Conservation (phyloP, 2,329 filamentous ascomycete genomes). For the Pseudocercospora ulei region DNA sequence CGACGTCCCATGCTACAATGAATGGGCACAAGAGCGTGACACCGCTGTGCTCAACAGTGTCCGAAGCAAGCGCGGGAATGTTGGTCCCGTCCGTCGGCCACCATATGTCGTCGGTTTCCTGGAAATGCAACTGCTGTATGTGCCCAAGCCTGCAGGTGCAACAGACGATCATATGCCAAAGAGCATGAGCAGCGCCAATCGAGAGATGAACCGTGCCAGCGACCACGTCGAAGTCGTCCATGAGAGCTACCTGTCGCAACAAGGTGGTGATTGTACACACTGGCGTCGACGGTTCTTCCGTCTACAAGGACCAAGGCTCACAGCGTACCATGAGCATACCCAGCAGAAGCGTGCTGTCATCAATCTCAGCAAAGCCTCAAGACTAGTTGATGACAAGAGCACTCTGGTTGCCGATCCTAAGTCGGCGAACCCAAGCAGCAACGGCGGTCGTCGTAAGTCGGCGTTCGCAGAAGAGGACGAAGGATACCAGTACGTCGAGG, state of each 20-base stretch:
- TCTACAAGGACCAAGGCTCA: conserved; percentile 78
- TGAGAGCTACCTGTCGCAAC: conserved; percentile 87
- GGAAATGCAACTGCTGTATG: conserved; percentile 85
- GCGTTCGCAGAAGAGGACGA: conserved; percentile 97
- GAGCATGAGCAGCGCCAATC: conserved; percentile 94
- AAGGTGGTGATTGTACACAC: conserved; percentile 97
- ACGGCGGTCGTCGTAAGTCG: conserved; percentile 61
- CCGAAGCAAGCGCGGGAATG: conserved; percentile 63
- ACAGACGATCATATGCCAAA: conserved; percentile 97
- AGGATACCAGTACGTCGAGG: conserved; percentile 98
- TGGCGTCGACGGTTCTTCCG: conserved; percentile 98
- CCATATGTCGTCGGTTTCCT: conserved; percentile 97
- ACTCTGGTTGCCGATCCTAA: conserved; percentile 69
- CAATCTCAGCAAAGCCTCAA: conserved; percentile 84
- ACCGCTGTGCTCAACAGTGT: conserved; percentile 67
- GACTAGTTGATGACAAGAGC: conserved; percentile 84
- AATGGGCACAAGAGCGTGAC: conserved; percentile 86
- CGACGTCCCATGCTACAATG: conserved; percentile 92
- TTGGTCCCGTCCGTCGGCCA: conserved; percentile 62
- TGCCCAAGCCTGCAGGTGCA: conserved; percentile 77
- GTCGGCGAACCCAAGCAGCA: conserved; percentile 52
- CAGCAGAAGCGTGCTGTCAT: conserved; percentile 93
- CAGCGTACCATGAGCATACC: conserved; percentile 90
- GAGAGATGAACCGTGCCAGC: conserved; percentile 85
- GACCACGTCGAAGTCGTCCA: conserved; percentile 62